phyloP scores from a whole-genome alignment of 2,329 filamentous ascomycete genomes.

The Aspergillus glaucus region DNA sequence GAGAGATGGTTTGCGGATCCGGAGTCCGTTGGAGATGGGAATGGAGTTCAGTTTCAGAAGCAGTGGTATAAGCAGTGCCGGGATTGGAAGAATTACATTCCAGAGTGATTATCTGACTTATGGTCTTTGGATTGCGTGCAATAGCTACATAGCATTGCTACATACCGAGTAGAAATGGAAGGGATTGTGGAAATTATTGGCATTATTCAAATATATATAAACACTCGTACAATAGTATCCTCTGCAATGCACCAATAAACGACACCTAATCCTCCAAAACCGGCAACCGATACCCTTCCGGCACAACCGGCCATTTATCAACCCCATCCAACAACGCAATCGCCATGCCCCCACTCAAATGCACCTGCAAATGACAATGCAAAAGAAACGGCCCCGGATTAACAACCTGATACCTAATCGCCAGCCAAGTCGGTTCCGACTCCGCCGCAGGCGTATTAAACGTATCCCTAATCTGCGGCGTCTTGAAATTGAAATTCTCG shows the following conservation, averaged over 20 bases:
- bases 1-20: no score
- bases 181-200: no score
- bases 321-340: conserved; percentile 44
- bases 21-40: no score
- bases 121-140: no score
- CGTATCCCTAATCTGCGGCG: conserved; percentile 50
- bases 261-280: background rate
- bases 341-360: conserved; percentile 51
- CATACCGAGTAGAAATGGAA: no score
- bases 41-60: no score
- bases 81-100: no score
- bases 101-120: no score
- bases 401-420: conserved; percentile 47
- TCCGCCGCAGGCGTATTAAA: conserved; percentile 35
- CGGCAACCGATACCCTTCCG: conserved; percentile 17
- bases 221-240: background rate
- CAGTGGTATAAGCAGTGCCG: no score
- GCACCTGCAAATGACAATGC: conserved; percentile 53
- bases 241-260: background rate
- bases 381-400: conserved; percentile 52
- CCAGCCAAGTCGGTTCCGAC: conserved; percentile 41
- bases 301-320: conserved; percentile 27
- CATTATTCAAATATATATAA: background rate
- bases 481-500: conserved; percentile 50
- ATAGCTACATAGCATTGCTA: no score